A percentile compares a stretch with the other conserved stretches of the same genome.
phyloP scores from a whole-genome alignment of 2,329 filamentous ascomycete genomes.

The Atkinsonella texensis region DNA sequence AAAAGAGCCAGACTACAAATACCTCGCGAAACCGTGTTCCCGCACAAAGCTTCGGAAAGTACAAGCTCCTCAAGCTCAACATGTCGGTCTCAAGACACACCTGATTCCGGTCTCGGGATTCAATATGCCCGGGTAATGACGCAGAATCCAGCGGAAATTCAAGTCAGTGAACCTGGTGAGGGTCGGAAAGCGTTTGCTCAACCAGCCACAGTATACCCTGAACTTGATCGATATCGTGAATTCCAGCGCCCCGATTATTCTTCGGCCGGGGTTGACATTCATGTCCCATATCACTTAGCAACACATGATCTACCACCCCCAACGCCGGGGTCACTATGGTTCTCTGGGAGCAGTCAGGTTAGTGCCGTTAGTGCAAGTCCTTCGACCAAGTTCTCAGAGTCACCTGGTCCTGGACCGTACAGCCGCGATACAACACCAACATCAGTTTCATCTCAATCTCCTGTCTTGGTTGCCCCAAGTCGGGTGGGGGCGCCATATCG shows the following conservation, averaged over 20 bases:
- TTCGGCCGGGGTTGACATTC: constrained; percentile 24
- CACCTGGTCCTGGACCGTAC: constrained; percentile 55
- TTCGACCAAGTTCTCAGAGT: constrained; percentile 65
- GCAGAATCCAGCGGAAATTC: constrained; percentile 32
- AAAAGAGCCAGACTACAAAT: neutral
- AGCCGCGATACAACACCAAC: constrained; percentile 70
- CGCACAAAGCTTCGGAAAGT: constrained; percentile 24
- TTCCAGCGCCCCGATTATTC: constrained; percentile 26
- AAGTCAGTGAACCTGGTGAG: constrained; percentile 29
- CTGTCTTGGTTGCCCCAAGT: constrained; percentile 41
- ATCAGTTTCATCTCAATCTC: constrained; percentile 65
- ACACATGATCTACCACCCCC: constrained; percentile 56
- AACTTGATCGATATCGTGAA: constrained; percentile 48
- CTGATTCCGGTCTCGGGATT: constrained; percentile 22
- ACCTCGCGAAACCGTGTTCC: constrained; percentile 27
- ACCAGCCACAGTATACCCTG: constrained; percentile 41
- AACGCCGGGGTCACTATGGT: constrained; percentile 41
- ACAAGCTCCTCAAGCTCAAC: constrained; percentile 25
- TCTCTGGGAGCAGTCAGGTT: constrained; percentile 44
- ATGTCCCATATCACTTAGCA: constrained; percentile 43
- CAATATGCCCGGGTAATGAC: constrained; percentile 30
- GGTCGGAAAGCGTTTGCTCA: constrained; percentile 25
- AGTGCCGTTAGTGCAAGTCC: constrained; percentile 57
- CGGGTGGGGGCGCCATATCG: constrained; percentile 26
- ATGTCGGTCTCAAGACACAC: constrained; percentile 23